Percentiles rank a stretch among this genome's conserved stretches.
Evolutionary conservation across 1,284 basidiomycete species (phyloP).

Genomic region (Ustilago xerochloae): DNA sequence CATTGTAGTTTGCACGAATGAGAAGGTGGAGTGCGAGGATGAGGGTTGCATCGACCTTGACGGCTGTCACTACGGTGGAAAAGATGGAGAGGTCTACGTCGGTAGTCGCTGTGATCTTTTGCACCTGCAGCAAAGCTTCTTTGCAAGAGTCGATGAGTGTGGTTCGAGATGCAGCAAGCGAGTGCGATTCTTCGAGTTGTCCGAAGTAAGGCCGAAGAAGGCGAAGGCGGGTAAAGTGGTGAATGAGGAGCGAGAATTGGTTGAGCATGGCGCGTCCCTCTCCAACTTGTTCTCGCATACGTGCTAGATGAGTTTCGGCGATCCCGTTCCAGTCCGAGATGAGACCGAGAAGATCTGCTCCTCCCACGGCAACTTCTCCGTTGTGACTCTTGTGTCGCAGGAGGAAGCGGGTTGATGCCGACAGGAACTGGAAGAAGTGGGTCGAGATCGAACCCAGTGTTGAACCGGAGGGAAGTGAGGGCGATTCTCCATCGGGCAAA

Average conservation of each 20-base stretch:
- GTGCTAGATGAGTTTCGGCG: constrained; percentile 22
- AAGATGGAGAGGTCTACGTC: constrained; percentile 46
- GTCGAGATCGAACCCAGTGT: constrained; percentile 28
- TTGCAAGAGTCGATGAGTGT: constrained; percentile 27
- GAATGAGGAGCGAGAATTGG: constrained; percentile 31
- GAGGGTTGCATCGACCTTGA: constrained; percentile 35
- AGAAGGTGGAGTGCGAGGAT: constrained; percentile 32
- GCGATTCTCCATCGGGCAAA: constrained; percentile 32
- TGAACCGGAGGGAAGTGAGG: constrained; percentile 16
- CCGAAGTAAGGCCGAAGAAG: constrained; percentile 25
- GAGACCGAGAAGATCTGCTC: constrained; percentile 6
- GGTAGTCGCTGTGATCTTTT: constrained; percentile 26
- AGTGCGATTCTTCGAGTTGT: constrained; percentile 9
- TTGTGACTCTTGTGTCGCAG: constrained; percentile 9
- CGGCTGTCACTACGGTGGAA: constrained; percentile 19
- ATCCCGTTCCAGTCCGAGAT: constrained; percentile 28
- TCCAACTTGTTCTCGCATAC: constrained; percentile 17
- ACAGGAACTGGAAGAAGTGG: constrained; percentile 37
- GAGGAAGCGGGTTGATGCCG: constrained; percentile 19
- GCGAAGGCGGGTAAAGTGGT: constrained; percentile 41
- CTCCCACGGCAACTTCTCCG: neutral
- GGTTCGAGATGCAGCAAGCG: constrained; percentile 9
- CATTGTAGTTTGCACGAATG: constrained; percentile 12
- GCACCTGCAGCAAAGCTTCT: constrained; percentile 29
- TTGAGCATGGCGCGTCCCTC: constrained; percentile 25